phyloP scores from a whole-genome alignment of 176 grass and related monocot species.

The Oryza punctata region DNA sequence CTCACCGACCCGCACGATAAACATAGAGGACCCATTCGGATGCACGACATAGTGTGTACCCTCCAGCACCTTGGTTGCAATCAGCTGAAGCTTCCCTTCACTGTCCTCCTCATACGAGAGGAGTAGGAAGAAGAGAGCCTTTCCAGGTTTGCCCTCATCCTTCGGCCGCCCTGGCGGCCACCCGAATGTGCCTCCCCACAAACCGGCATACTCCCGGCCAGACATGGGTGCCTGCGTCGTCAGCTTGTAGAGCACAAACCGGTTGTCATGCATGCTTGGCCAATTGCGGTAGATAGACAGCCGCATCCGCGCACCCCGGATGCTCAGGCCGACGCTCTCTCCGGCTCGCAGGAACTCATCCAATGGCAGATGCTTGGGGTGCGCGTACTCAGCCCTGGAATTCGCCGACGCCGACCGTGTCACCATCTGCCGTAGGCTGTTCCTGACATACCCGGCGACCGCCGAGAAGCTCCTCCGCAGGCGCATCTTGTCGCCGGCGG shows the following conservation, averaged over 20 bases:
- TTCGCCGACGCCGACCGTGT: slow-evolving; percentile 39
- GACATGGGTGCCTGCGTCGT: slow-evolving; percentile 42
- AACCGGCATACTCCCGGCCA: slow-evolving; percentile 57
- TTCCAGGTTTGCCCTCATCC: slow-evolving; percentile 63
- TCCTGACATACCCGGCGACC: slow-evolving; percentile 53
- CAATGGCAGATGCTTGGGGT: slow-evolving; percentile 56
- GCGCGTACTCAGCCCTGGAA: slow-evolving; percentile 35
- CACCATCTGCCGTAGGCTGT: slow-evolving; percentile 71
- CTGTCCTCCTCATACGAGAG: slow-evolving; percentile 74
- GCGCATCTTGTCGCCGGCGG: slow-evolving; percentile 20
- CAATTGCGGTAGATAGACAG: slow-evolving; percentile 64
- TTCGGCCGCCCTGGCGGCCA: slow-evolving; percentile 60
- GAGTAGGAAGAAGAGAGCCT: slow-evolving; percentile 79
- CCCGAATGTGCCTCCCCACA: slow-evolving; percentile 92
- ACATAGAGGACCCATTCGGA: slow-evolving; percentile 90
- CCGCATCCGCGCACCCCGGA: slow-evolving; percentile 51
- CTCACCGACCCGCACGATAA: slow-evolving; percentile 53
- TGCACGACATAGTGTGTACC: slow-evolving; percentile 85
- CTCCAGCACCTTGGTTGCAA: slow-evolving; percentile 88
- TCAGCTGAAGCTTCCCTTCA: slow-evolving; percentile 53
- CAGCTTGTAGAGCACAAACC: slow-evolving; percentile 83
- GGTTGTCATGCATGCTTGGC: slow-evolving; percentile 85
- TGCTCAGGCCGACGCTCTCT: slow-evolving; percentile 47
- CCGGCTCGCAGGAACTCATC: slow-evolving; percentile 56
- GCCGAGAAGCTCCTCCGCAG: slow-evolving; percentile 59